Base-by-base conservation (phyloP, 2,329 filamentous ascomycete species). In the Phaeophleospora eucalypticola region DNA sequence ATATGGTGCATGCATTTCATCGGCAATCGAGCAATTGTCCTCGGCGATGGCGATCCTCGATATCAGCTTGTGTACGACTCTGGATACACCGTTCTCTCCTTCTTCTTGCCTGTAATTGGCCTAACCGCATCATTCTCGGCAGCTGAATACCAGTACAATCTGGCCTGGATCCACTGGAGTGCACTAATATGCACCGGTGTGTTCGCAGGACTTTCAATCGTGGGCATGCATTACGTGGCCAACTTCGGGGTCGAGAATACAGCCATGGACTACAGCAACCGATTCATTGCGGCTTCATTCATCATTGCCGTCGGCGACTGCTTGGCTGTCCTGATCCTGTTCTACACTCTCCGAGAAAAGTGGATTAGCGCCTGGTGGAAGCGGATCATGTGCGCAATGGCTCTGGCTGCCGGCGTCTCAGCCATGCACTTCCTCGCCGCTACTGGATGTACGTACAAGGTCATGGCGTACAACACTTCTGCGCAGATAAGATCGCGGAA, bases 401-500 rank as follows among this genome's bases (percentile, higher is more conserved):
- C 89, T 15, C 74, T 94, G 34, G 85, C 86, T 7, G 74, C 79
- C 14, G 87, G 85, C 34, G 86, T 93, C 2, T 89, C 84, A 8
- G 87, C 86, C n/a, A 93, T 94, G 88, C 88, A 94, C 68, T 94
- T 87, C 85, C 84, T 84, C 46, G 88, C 85, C 24, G 78, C 84
- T 3, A 76, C 80, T 9, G 86, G 86, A 14, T 93, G 87, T 3
- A 64, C 67, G 7, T 93, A 90, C 64, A 75, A 74, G 36, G 66
- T 87, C 42, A 66, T 76, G 53, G 63, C 73, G 36, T 64, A 76
- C 42, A 70, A 72, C 40, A 54, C 70, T 24, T 57, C 53, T 27
- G 49, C 63, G 12, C 65, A 60, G 35, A 69, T 69, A 39, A 64
- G 72, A 39, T 65, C 80, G 7, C 74, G 82, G 41, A 82, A 82